phyloP scores from a whole-genome alignment of 352 stramenopile species.

The Phytophthora nicotianae region DNA sequence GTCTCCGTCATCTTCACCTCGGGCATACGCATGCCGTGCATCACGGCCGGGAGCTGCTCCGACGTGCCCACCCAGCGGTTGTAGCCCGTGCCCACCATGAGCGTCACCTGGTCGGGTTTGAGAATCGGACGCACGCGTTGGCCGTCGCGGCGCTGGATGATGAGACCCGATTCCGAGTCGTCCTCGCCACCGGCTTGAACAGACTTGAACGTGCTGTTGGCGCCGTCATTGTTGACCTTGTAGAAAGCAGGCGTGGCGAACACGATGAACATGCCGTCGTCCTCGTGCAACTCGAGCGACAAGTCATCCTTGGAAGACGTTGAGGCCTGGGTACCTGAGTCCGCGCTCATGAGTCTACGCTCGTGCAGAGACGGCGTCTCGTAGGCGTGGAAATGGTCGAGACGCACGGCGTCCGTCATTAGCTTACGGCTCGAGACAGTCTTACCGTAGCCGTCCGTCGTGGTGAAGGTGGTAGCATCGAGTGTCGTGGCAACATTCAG shows the following conservation, averaged over 20 bases:
- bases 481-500: conserved; percentile 46
- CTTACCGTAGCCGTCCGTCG: conserved; percentile 44
- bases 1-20: conserved; percentile 28
- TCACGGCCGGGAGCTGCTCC: conserved; percentile 52
- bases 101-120: conserved; percentile 52
- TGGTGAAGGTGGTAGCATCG: conserved; percentile 50
- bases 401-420: conserved; percentile 54
- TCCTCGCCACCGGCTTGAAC: conserved; percentile 32
- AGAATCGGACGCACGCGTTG: conserved; percentile 53
- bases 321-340: conserved; percentile 4
- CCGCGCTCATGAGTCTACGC: conserved; percentile 18
- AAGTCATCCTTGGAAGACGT: conserved; percentile 34
- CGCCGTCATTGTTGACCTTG: conserved; percentile 43
- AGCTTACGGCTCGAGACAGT: conserved; percentile 50
- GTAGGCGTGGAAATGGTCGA: conserved; percentile 75
- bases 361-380: conserved; percentile 33
- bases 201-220: conserved; percentile 29
- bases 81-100: conserved; percentile 70
- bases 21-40: conserved; percentile 67
- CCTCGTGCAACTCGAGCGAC: conserved; percentile 59
- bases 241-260: conserved; percentile 61
- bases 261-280: conserved; percentile 66
- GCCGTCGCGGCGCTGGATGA: conserved; percentile 54
- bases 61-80: conserved; percentile 56
- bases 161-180: conserved; percentile 49